Evolutionary conservation across 23 red algal genomes (phyloP).

Genomic region (Chondrus crispus): DNA sequence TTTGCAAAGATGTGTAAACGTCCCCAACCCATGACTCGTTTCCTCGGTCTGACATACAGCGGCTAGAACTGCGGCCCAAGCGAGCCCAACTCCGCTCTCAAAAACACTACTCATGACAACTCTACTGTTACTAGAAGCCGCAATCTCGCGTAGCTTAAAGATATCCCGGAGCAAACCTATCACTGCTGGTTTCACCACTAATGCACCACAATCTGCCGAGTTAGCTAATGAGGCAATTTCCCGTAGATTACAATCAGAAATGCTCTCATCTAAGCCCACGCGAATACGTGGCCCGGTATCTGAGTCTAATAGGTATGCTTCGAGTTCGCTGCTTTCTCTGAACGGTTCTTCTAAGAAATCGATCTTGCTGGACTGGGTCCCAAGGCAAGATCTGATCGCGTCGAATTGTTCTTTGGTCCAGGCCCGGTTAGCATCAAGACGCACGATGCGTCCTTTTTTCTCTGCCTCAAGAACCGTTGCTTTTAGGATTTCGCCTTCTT

Average conservation of each 20-base stretch:
- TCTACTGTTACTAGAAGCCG: not conserved
- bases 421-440: constrained; percentile 56
- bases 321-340: not conserved
- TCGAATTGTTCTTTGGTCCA: constrained; percentile 29
- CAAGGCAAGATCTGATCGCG: not conserved
- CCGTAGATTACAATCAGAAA: not conserved
- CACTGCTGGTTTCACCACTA: constrained; percentile 51
- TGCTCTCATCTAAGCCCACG: constrained; percentile 40
- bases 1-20: not conserved
- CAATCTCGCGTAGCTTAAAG: not conserved
- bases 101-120: constrained; percentile 46
- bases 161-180: constrained; percentile 11
- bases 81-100: constrained; percentile 45
- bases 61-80: constrained; percentile 37
- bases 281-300: not conserved
- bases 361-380: not conserved
- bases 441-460: not conserved
- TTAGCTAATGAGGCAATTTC: not conserved
- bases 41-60: not conserved
- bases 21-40: constrained; percentile 44
- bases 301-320: not conserved
- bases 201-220: not conserved
- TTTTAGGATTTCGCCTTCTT: not conserved
- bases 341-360: constrained; percentile 60
- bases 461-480: not conserved